Percentiles rank a stretch among this genome's conserved stretches.
Conservation (phyloP, 2,329 filamentous ascomycete species). For the Colletotrichum melonis region DNA sequence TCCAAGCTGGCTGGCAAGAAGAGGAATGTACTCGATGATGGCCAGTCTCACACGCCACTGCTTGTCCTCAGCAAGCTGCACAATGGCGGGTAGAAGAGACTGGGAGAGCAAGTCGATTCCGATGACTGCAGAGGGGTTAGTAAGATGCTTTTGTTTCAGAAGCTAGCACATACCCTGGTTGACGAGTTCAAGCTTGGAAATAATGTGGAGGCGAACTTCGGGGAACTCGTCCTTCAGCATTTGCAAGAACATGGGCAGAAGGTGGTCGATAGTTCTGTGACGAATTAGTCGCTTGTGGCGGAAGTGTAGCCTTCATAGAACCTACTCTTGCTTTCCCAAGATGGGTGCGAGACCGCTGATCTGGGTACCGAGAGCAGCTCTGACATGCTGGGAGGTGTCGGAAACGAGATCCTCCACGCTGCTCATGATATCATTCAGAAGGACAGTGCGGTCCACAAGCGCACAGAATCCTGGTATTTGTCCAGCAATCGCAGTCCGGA, state of each 20-base stretch:
- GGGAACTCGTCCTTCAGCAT: constrained; percentile 99
- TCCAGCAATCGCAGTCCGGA: constrained; percentile 94
- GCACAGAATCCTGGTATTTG: constrained; percentile 98
- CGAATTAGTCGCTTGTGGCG: constrained; percentile 16
- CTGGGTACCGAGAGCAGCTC: constrained; percentile 93
- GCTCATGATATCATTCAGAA: constrained; percentile 96
- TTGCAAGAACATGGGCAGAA: constrained; percentile 97
- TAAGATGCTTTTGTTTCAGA: not conserved
- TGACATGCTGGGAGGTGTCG: constrained; percentile 95
- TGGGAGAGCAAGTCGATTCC: constrained; percentile 97
- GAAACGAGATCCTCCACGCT: constrained; percentile 96
- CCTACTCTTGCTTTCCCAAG: constrained; percentile 95
- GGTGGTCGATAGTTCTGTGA: constrained; percentile 88
- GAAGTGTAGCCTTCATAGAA: constrained; percentile 32
- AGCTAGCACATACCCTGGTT: constrained; percentile 78
- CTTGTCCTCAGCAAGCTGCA: constrained; percentile 98
- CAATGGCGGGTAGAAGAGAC: constrained; percentile 95
- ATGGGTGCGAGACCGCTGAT: constrained; percentile 97
- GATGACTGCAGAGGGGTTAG: constrained; percentile 73
- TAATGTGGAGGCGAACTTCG: constrained; percentile 97
- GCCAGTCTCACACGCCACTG: constrained; percentile 98
- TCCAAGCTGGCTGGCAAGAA: constrained; percentile 93
- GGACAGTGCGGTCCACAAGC: constrained; percentile 85
- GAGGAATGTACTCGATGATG: constrained; percentile 98
- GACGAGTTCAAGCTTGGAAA: constrained; percentile 98